Evolutionary conservation across 2,329 filamentous ascomycete species (phyloP).

Genomic region (Parascedosporium putredinis): DNA sequence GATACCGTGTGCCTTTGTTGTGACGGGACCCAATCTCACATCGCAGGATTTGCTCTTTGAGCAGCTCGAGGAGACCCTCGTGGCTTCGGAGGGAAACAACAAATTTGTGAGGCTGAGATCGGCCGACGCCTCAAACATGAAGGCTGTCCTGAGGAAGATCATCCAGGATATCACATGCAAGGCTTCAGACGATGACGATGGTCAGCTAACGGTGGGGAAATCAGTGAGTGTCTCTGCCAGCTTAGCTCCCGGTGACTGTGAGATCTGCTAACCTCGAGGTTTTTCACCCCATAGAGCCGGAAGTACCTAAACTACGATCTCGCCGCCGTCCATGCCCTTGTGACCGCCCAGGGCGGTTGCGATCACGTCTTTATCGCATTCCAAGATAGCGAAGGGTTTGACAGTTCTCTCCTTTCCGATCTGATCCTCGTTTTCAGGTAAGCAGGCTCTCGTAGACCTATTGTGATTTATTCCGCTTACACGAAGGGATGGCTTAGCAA

Average conservation of each 20-base stretch:
- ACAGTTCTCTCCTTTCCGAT: conserved; percentile 60
- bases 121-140: conserved; percentile 62
- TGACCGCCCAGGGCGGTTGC: conserved; percentile 36
- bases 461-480: conserved; percentile 18
- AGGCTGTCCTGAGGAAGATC: conserved; percentile 60
- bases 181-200: conserved; percentile 39
- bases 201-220: conserved; percentile 31
- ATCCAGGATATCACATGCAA: conserved; percentile 52
- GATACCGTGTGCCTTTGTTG: conserved; percentile 61
- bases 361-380: conserved; percentile 61
- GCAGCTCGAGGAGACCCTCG: conserved; percentile 52
- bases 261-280: not conserved
- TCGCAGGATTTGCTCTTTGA: conserved; percentile 65
- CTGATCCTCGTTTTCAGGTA: conserved; percentile 59
- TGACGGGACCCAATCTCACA: conserved; percentile 69
- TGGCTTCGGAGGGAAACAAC: conserved; percentile 34
- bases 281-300: conserved; percentile 33
- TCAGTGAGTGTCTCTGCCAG: conserved; percentile 29
- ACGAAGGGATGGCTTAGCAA: not conserved
- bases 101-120: conserved; percentile 59
- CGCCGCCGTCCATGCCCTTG: conserved; percentile 54
- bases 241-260: not conserved
- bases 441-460: conserved; percentile 14
- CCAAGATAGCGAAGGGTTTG: conserved; percentile 76
- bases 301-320: conserved; percentile 71